Base-by-base conservation (phyloP, 73 alveolate genomes). In the Breviolum minutum region DNA sequence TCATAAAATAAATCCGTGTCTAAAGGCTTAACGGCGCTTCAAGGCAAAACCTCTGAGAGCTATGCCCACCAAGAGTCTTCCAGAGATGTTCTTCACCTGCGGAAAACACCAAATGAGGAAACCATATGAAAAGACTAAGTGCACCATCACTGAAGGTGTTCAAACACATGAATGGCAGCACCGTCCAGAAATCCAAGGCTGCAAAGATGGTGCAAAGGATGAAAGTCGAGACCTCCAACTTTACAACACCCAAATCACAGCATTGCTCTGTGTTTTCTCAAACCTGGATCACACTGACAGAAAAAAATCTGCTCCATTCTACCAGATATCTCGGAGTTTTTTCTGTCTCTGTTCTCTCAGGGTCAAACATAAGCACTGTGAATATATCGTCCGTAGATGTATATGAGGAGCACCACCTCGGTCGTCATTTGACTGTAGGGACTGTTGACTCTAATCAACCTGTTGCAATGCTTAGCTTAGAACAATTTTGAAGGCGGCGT, bases 121-220 rank as follows among this genome's bases (percentile, higher is more conserved):
- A 17, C 77, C 8, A 68, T 17, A 68, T 68, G n/a, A 13, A 61
- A 61, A 13, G 10, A 14, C 62, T n/a, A 0, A 13, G 4, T 80
- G 68, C 89, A 12, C 69, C 89, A 80, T 5, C 69, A 9, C 13
- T 63, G 2, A 0, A 27, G 86, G 71, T 79, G 63, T 79, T n/a
- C 63, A 30, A 20, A 13, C 77, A 79, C 87, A 30, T 79, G 87
- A 79, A 32, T 30, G 27, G 7, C 26, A 16, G 40, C 17, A 63
- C 97, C 82, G 98, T 92, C 98, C 98, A 92, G 98, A 92, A 92
- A 63, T 92, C 98, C 81, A 92, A 81, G 63, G 98, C 98, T 13
- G 98, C 98, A 60, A 92, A 92, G 87, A 92, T 92, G 85, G 98
- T 92, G 90, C 98, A 92, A 66, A 92, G 74, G 90, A 92, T 92